These are phyloP conservation scores for Jatropha curcas DNA, from an alignment of 345 rosid genomes.

Conservation along the genomic window DNA sequence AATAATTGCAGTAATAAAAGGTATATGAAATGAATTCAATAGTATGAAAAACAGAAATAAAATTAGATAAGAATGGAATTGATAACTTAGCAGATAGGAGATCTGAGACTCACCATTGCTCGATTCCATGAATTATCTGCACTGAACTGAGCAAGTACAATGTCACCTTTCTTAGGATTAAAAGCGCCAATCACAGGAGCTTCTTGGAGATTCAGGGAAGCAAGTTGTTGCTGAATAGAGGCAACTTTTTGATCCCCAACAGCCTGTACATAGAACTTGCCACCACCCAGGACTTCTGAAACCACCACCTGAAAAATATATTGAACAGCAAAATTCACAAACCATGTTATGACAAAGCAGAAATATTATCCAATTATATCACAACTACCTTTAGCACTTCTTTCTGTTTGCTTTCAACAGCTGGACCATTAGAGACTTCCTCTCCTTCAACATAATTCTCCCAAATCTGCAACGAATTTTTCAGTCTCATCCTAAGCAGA, in stretches of 20 bases:
- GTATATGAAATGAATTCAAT: background rate
- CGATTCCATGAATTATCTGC: slow-evolving; percentile 98
- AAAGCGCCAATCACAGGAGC: slow-evolving; percentile 85
- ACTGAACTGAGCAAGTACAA: slow-evolving; percentile 93
- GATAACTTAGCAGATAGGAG: background rate
- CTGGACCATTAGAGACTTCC: slow-evolving; percentile 67
- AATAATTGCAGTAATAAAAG: background rate
- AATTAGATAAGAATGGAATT: background rate
- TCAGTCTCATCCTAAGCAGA: background rate
- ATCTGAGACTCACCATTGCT: slow-evolving; percentile 65
- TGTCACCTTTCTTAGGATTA: slow-evolving; percentile 85
- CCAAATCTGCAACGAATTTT: slow-evolving; percentile 64
- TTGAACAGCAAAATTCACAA: slow-evolving; percentile 5
- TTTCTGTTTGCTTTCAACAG: slow-evolving; percentile 75
- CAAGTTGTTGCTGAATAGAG: slow-evolving; percentile 78
- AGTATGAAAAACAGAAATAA: background rate
- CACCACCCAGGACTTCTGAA: slow-evolving; percentile 91
- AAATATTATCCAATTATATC: background rate
- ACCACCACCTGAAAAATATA: slow-evolving; percentile 66
- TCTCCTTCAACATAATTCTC: slow-evolving; percentile 99
- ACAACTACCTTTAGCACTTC: slow-evolving; percentile 74
- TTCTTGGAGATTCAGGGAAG: slow-evolving; percentile 65
- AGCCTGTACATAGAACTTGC: slow-evolving; percentile 83
- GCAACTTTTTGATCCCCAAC: slow-evolving; percentile 79
- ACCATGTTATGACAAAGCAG: background rate